Conservation (phyloP, 352 stramenopile genomes). For the Globisporangium takayamanum region DNA sequence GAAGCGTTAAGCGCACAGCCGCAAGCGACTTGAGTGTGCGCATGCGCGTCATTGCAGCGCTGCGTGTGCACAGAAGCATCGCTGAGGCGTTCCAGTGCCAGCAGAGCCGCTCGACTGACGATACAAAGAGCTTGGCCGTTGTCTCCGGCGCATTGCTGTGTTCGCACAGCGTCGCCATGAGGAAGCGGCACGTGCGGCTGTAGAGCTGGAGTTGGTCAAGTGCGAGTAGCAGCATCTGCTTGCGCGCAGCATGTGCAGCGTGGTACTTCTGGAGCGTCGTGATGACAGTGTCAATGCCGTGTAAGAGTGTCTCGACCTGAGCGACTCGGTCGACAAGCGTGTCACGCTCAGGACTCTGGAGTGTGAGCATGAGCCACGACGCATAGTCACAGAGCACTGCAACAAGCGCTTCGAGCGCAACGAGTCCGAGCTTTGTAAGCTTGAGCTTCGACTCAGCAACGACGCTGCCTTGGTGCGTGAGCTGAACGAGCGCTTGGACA, state of each 20-base stretch:
- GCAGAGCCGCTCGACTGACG: constrained; percentile 24
- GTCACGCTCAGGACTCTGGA: not conserved
- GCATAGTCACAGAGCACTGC: constrained; percentile 27
- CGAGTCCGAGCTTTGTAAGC: constrained; percentile 41
- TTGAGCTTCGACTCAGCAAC: constrained; percentile 21
- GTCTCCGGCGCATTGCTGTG: too few relatives aligned
- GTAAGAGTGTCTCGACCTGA: not conserved
- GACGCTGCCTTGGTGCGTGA: constrained; percentile 3
- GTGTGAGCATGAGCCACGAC: constrained; percentile 9
- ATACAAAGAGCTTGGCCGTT: not conserved
- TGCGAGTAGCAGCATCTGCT: constrained; percentile 3
- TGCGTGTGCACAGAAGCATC: constrained; percentile 45
- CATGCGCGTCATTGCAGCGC: constrained; percentile 18
- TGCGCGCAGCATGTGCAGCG: not conserved
- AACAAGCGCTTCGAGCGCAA: constrained; percentile 49
- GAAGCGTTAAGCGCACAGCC: constrained; percentile 10
- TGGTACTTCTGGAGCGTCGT: constrained; percentile 16
- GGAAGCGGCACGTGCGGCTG: not conserved
- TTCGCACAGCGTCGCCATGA: too few relatives aligned
- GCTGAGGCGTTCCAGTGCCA: constrained; percentile 59
- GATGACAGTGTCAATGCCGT: constrained; percentile 2
- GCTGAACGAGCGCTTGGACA: constrained; percentile 3
- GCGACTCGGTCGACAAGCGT: not conserved
- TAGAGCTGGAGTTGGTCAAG: constrained; percentile 16
- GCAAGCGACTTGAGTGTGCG: constrained; percentile 18